Percentiles rank a stretch among this genome's conserved stretches.
phyloP scores from a whole-genome alignment of 768 basidiomycete genomes.

The Nidula microcarpa region DNA sequence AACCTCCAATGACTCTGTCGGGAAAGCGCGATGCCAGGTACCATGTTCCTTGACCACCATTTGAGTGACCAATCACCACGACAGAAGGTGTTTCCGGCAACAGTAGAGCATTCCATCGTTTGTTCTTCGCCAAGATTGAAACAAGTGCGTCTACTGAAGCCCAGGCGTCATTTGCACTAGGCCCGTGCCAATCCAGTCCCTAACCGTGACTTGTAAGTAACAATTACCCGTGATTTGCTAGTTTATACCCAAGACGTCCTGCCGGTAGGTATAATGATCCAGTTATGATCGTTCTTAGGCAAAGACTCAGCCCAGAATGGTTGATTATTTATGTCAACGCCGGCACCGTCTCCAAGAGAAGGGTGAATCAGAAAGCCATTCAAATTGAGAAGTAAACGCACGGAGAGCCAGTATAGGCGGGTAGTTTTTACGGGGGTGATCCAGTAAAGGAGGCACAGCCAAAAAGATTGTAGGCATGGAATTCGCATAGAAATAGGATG shows the following conservation, averaged over 20 bases:
- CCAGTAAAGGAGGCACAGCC: constrained; percentile 50
- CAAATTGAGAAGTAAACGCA: not conserved
- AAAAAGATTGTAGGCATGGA: constrained; percentile 57
- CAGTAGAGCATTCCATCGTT: constrained; percentile 39
- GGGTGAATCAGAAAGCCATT: not conserved
- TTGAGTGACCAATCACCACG: constrained; percentile 87
- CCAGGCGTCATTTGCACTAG: constrained; percentile 72
- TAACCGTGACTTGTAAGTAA: constrained; percentile 16
- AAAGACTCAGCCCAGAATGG: constrained; percentile 65
- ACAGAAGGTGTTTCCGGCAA: constrained; percentile 32
- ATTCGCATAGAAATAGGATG: constrained; percentile 54
- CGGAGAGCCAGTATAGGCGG: constrained; percentile 43
- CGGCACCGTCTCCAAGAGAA: constrained; percentile 69
- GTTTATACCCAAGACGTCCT: constrained; percentile 71
- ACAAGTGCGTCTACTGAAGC: constrained; percentile 53
- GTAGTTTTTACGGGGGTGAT: constrained; percentile 19
- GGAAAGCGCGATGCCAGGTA: constrained; percentile 75
- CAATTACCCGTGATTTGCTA: not conserved
- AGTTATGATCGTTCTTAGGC: constrained; percentile 54
- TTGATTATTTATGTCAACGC: constrained; percentile 60
- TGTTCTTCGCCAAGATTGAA: constrained; percentile 32
- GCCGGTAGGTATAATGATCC: constrained; percentile 83
- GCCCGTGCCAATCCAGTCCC: constrained; percentile 94
- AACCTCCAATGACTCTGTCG: constrained; percentile 66
- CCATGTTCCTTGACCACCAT: constrained; percentile 91